Percentiles rank a stretch among this genome's conserved stretches.
These are phyloP conservation scores for Xylariales sp. DNA, from an alignment of 2,329 filamentous ascomycete species.

Conservation along the genomic window DNA sequence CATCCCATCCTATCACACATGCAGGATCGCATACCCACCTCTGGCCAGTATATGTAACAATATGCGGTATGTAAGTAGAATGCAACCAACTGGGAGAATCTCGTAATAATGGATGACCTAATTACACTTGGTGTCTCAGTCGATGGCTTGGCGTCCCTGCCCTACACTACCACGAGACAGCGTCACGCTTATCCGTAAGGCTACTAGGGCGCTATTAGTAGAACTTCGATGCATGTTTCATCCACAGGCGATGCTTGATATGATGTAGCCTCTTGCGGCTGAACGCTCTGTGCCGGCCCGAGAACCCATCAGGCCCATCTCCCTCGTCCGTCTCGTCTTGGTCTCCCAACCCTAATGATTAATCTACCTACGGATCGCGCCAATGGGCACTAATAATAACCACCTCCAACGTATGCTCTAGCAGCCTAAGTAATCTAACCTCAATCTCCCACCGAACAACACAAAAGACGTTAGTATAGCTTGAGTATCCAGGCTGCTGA, in stretches of 20 bases:
- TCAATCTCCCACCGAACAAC: conserved; percentile 14
- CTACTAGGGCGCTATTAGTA: conserved; percentile 2
- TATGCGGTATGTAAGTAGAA: not conserved
- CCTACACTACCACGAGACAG: not conserved
- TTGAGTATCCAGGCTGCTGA: conserved; percentile 9
- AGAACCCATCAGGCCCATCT: not conserved
- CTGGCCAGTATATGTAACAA: not conserved
- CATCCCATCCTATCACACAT: not conserved
- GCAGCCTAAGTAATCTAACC: not conserved
- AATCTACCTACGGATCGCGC: not conserved
- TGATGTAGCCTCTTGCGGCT: conserved; percentile 18
- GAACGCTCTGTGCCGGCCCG: not conserved
- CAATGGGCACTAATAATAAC: not conserved
- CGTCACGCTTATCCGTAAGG: conserved; percentile 31
- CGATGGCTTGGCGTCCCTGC: conserved; percentile 8
- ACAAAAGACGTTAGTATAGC: not conserved
- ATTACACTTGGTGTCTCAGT: conserved; percentile 10
- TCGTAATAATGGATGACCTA: conserved; percentile 15
- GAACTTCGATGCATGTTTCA: conserved; percentile 1
- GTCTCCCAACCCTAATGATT: not conserved
- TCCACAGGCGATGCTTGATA: conserved; percentile 11
- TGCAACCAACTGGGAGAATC: not conserved
- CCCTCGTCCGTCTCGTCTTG: not conserved
- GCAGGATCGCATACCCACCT: not conserved
- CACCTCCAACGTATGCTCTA: not conserved